A percentile compares a stretch with the other conserved stretches of the same genome.
phyloP scores from a whole-genome alignment of 306 rosid genomes.

The Herpetospermum pedunculosum region DNA sequence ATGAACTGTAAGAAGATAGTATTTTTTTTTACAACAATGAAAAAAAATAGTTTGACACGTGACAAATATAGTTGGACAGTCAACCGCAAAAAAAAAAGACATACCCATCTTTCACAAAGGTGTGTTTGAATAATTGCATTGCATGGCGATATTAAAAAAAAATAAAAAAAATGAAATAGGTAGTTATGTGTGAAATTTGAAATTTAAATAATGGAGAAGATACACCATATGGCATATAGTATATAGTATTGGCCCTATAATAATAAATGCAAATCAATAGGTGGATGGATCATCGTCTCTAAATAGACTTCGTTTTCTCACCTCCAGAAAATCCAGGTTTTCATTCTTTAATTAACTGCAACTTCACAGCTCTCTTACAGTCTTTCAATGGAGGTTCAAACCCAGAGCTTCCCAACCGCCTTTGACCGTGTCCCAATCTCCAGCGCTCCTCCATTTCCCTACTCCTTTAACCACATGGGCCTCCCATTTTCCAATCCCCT shows the following conservation, averaged over 20 bases:
- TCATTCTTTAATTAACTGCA: background rate
- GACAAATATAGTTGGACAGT: too few relatives aligned
- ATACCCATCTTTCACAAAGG: too few relatives aligned
- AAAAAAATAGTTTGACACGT: too few relatives aligned
- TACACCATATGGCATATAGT: too few relatives aligned
- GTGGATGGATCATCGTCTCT: background rate
- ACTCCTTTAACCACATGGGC: slow-evolving; percentile 9
- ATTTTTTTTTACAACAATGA: too few relatives aligned
- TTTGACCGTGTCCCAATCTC: slow-evolving; percentile 16
- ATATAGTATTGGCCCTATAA: background rate
- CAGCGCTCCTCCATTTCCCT: slow-evolving; percentile 17
- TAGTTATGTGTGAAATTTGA: background rate
- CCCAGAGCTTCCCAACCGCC: slow-evolving; percentile 21
- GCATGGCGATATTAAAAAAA: background rate
- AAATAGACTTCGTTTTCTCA: background rate
- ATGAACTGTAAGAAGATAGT: too few relatives aligned
- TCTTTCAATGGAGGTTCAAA: slow-evolving; percentile 35
- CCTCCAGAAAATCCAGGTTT: background rate
- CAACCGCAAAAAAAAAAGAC: too few relatives aligned
- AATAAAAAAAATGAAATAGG: background rate
- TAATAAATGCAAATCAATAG: background rate
- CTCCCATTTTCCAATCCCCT: background rate
- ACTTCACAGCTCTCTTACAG: background rate
- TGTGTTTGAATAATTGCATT: too few relatives aligned
- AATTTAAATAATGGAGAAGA: background rate